Evolutionary conservation across 495 filamentous ascomycete genomes (phyloP), one percentile per base, ranked within the genome.

Genomic region (Tuber umbilicatum): DNA sequence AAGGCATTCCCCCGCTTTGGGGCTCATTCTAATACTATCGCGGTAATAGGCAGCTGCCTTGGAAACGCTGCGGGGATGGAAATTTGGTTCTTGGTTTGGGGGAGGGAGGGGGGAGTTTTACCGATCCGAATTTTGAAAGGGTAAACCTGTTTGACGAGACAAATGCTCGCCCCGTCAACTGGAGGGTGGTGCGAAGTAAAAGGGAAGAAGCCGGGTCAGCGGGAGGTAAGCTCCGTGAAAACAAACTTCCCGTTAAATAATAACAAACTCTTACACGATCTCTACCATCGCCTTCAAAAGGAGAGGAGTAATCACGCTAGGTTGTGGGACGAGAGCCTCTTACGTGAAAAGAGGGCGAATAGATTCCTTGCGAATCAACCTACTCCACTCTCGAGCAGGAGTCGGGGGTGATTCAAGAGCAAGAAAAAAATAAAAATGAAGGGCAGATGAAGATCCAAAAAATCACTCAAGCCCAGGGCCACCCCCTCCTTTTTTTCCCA

Each of bases 381-480:
- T 21, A n/a, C 55, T 35, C 55, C 55, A 64, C 55, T 64, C 55
- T 64, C 55, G 14, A 35, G 55, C 55, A 64, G 55, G 55, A 64
- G 16, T 35, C 55, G 55, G 55, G 55, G 35, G 55, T 64, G 55
- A 64, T 64, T 35, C 55, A 64, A 35, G 55, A 64, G 27, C 14
- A 64, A 35, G 55, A 64, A 64, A 35, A 35, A 64, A 64, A 31
- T 43, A 41, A 31, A 31, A 60, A 31, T 31, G 9, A 31, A 60
- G 50, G 50, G 50, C 50, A 31, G 50, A 60, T 31, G 50, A 27
- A 60, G 50, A 60, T 35, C 27, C 27, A 64, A 64, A 64, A 64
- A 64, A 64, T 35, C 55, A 64, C 55, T 35, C 55, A 64, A 64
- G 55, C 55, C 55, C 55, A 64, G 55, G 55, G 55, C 31, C 27